Percentiles rank a stretch among this genome's conserved stretches.
Conservation (phyloP, 331 rosid genomes). For the Rosa hybrid region DNA sequence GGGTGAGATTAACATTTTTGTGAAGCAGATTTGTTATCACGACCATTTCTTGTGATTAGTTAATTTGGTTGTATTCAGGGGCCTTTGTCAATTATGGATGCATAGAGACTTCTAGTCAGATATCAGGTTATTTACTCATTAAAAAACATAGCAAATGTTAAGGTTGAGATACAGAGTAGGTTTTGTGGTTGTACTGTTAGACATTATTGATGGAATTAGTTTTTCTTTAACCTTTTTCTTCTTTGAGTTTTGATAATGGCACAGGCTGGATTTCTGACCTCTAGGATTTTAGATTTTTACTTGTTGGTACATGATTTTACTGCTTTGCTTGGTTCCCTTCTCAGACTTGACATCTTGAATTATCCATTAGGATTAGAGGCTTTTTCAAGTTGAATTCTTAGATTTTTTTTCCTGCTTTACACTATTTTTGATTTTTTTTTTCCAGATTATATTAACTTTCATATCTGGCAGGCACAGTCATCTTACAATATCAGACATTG, state of each 20-base stretch:
- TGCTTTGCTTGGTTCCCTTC: background rate
- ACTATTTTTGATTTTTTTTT: conserved; percentile 13
- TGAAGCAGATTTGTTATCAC: background rate
- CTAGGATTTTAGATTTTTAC: background rate
- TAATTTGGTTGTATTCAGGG: background rate
- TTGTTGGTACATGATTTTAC: conserved; percentile 8
- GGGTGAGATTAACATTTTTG: conserved; percentile 55
- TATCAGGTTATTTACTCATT: conserved; percentile 1
- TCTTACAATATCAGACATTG: conserved; percentile 87
- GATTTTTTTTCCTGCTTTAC: conserved; percentile 11
- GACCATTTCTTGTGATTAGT: background rate
- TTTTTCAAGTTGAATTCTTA: background rate
- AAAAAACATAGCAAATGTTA: background rate
- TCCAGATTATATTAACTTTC: conserved; percentile 30
- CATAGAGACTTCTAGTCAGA: background rate
- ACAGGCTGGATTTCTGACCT: background rate
- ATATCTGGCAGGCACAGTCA: conserved; percentile 64
- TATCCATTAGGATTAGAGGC: background rate
- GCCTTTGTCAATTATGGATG: background rate
- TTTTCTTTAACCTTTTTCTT: background rate
- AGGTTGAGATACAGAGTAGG: background rate
- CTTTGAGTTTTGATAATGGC: conserved; percentile 13
- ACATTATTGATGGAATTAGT: background rate
- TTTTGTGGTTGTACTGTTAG: background rate
- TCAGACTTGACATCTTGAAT: background rate